These are phyloP conservation scores for Fusarium sp. DNA, from an alignment of 2,329 filamentous ascomycete species.

Conservation along the genomic window DNA sequence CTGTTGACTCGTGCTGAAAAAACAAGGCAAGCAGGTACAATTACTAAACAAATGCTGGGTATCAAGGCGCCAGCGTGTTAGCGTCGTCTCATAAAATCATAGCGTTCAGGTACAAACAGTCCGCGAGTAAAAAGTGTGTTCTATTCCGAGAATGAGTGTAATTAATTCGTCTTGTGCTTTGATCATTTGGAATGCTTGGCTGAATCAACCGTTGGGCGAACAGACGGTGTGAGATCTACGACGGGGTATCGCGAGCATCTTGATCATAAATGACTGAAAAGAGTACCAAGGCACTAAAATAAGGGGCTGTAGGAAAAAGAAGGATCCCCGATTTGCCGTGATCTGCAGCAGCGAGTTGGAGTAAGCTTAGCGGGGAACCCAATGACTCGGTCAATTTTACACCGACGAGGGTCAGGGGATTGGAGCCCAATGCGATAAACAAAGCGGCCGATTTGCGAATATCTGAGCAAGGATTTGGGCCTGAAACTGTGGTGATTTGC, in stretches of 20 bases:
- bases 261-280: constrained; percentile 3
- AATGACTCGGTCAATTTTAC: constrained; percentile 7
- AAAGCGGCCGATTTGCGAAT: not conserved
- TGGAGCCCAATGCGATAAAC: not conserved
- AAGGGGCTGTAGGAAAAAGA: not conserved
- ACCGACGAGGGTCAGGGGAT: constrained; percentile 3
- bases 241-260: not conserved
- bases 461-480: not conserved
- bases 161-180: not conserved
- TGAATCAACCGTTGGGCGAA: not conserved
- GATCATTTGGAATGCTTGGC: not conserved
- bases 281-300: not conserved
- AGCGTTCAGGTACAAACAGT: not conserved
- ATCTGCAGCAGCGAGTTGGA: constrained; percentile 1
- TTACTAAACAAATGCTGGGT: not conserved
- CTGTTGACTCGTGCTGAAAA: not conserved
- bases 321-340: not conserved
- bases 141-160: not conserved
- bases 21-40: not conserved
- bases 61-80: not conserved
- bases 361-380: not conserved
- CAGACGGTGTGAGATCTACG: not conserved
- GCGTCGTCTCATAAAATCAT: not conserved
- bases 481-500: not conserved
- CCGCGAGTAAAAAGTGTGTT: not conserved